Base-by-base conservation (phyloP, 257 asterid species). In the Gentiana straminea region DNA sequence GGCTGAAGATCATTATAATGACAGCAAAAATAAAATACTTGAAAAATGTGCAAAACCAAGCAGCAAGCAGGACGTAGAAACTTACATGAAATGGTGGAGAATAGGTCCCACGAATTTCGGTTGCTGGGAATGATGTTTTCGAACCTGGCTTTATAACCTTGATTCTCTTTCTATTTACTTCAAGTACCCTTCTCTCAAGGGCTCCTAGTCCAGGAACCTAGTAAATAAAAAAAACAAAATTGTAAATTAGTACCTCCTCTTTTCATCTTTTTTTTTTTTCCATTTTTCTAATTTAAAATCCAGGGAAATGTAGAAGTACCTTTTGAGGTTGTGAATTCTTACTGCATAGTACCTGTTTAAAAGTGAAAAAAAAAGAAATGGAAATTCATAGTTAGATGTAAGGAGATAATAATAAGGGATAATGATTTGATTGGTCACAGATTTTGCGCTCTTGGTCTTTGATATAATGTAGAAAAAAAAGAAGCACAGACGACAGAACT, bases 111-210 rank as follows among this genome's bases (percentile, higher is more conserved):
- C 96, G 94, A 64, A 91, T 79, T 77, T 91, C 96, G 46, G 95
- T 84, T 5, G 90, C 48, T 4, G 96, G 94, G 65, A 91, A 87
- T 3, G 98, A 87, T 12, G 96, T 91, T 73, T 87, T 91, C 51
- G 98, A 87, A 57, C 95, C 98, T 8, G 96, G 98, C 66, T 87
- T 91, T 59, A 87, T 84, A 51, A 87, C 98, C 74, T 91, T 91
- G 37, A 84, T 72, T 66, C 96, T 71, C 68, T 91, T 91, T 66
- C 78, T 78, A 53, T 91, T 83, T 55, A 91, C 95, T 72, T 91
- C 95, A 63, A 91, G 72, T 64, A 84, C 73, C 79, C 96, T 81
- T 74, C 94, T 84, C 75, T 87, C 95, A 2, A 91, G 85, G 64
- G 72, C 81, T 72, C 90, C 95, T 58, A 64, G 63, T 68, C 93